A percentile compares a stretch with the other conserved stretches of the same genome.
These are phyloP conservation scores for Aspergillus unguis DNA, from an alignment of 2,329 filamentous ascomycete species.

Conservation along the genomic window DNA sequence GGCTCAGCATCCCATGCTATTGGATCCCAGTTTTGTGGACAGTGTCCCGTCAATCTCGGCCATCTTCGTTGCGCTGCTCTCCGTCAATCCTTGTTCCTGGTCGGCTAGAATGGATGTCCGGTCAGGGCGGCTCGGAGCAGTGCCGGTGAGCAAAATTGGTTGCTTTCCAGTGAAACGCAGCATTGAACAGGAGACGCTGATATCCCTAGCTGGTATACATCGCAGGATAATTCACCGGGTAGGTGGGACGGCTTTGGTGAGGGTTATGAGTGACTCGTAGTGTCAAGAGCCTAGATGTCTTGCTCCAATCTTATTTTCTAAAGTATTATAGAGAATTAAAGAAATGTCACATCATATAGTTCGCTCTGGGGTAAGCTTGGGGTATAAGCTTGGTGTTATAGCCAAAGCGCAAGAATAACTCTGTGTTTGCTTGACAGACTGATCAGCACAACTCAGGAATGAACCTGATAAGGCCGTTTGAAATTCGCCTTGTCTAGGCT, in stretches of 20 bases:
- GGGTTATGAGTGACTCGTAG: no score
- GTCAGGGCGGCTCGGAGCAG: background rate
- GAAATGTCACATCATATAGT: background rate
- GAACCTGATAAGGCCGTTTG: background rate
- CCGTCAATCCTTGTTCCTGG: background rate
- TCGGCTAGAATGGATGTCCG: no score
- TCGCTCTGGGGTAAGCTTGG: background rate
- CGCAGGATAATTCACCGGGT: background rate
- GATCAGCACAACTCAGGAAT: background rate
- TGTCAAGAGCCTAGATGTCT: no score
- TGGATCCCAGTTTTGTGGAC: no score
- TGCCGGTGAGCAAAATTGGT: constrained; percentile 6
- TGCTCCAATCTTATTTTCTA: no score
- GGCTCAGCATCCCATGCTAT: no score
- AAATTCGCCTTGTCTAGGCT: constrained; percentile 3
- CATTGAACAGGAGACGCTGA: no score
- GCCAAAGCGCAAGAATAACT: background rate
- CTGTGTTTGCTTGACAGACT: background rate
- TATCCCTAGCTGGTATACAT: no score
- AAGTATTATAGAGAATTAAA: background rate
- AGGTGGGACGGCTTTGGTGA: background rate
- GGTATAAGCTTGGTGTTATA: background rate
- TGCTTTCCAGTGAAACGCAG: background rate
- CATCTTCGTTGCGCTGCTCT: background rate
- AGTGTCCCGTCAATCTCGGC: no score